Percentiles rank a stretch among this genome's conserved stretches.
phyloP scores from a whole-genome alignment of 257 asterid genomes.

The Knoxia roxburghii region DNA sequence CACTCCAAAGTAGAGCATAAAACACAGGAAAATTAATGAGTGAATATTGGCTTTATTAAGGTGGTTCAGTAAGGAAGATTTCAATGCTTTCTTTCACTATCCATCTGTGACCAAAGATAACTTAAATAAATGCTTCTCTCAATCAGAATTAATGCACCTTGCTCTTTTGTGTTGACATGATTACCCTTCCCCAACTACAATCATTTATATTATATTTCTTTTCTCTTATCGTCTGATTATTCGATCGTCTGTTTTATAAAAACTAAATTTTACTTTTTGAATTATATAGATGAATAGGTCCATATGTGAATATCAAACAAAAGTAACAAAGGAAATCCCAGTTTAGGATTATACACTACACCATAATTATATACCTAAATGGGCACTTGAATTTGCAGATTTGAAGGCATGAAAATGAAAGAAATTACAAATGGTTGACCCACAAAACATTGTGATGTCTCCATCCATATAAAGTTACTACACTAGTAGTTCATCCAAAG shows the following conservation, averaged over 20 bases:
- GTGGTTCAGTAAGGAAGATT: conserved; percentile 1
- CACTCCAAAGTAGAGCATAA: not conserved
- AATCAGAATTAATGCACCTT: conserved; percentile 12
- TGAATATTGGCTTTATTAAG: conserved; percentile 13
- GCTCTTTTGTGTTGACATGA: conserved; percentile 28
- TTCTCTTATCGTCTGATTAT: no score
- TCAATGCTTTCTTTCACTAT: conserved; percentile 31
- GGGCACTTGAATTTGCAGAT: not conserved
- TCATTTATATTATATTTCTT: not conserved
- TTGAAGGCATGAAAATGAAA: not conserved
- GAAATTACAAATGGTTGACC: conserved; percentile 15
- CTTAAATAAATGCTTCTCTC: conserved; percentile 16
- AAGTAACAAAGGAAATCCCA: no score
- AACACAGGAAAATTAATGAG: not conserved
- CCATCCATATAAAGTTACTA: conserved; percentile 31
- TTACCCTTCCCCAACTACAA: conserved; percentile 24
- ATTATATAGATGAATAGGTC: no score
- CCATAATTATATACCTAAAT: not conserved
- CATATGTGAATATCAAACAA: no score
- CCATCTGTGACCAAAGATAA: conserved; percentile 22
- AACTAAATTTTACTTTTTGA: no score
- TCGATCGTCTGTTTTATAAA: no score
- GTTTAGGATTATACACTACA: no score
- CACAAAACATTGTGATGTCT: conserved; percentile 25
- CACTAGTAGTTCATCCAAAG: conserved; percentile 19